These are phyloP conservation scores for Fusarium tupiense DNA, from an alignment of 2,329 filamentous ascomycete genomes.

Conservation along the genomic window DNA sequence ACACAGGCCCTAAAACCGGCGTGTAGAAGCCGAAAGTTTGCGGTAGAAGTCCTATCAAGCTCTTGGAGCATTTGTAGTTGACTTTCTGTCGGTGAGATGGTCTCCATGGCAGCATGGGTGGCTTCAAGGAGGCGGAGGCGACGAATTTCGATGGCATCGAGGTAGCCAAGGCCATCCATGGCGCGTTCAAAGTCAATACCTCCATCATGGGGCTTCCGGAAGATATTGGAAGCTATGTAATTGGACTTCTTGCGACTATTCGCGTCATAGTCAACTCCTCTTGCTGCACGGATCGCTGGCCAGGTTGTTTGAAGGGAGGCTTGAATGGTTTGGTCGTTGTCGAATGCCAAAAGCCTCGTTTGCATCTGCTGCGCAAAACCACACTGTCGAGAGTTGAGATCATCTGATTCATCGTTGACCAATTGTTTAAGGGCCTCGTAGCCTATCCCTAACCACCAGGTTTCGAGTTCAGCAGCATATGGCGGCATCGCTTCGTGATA, in stretches of 20 bases:
- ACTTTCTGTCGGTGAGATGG: conserved; percentile 7
- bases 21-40: conserved; percentile 46
- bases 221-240: conserved; percentile 41
- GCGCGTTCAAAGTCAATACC: conserved; percentile 41
- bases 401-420: conserved; percentile 31
- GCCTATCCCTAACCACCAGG: conserved; percentile 48
- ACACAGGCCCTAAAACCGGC: conserved; percentile 49
- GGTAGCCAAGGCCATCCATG: conserved; percentile 46
- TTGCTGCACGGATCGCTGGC: conserved; percentile 22
- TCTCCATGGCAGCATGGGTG: conserved; percentile 31
- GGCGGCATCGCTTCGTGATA: conserved; percentile 42
- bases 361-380: conserved; percentile 48
- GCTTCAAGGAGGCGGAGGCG: conserved; percentile 43
- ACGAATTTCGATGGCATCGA: conserved; percentile 49
- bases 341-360: conserved; percentile 45
- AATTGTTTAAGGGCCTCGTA: conserved; percentile 41
- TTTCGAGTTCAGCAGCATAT: conserved; percentile 45
- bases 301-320: conserved; percentile 33
- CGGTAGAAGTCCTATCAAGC: conserved; percentile 43
- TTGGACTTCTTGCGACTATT: conserved; percentile 45
- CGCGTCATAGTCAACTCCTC: conserved; percentile 28
- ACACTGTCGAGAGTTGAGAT: conserved; percentile 40
- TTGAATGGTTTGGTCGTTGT: conserved; percentile 40
- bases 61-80: conserved; percentile 41
- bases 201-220: conserved; percentile 40